phyloP scores from a whole-genome alignment of 2,329 filamentous ascomycete species.

The Fusarium pseudocircinatum region DNA sequence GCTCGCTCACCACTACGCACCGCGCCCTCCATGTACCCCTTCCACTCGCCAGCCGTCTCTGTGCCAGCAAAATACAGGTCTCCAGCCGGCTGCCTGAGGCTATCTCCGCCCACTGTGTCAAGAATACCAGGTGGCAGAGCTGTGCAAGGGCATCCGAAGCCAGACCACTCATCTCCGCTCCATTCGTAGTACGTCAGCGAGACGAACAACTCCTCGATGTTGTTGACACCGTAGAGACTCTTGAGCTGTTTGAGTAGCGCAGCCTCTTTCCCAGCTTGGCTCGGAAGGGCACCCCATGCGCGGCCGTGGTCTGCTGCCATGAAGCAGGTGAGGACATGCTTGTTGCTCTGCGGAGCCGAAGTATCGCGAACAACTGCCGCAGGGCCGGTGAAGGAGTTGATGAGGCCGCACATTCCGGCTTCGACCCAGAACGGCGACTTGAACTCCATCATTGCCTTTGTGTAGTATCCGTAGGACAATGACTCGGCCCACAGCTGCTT shows the following conservation, averaged over 20 bases:
- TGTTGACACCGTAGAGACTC: not conserved
- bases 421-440: constrained; percentile 21
- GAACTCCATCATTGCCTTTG: constrained; percentile 24
- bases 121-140: not conserved
- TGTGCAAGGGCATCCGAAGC: not conserved
- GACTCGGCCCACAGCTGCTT: not conserved
- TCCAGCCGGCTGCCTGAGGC: not conserved
- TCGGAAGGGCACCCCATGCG: not conserved
- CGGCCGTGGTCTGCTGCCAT: not conserved
- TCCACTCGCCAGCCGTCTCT: constrained; percentile 14
- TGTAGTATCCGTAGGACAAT: constrained; percentile 16
- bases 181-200: not conserved
- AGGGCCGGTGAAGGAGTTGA: not conserved
- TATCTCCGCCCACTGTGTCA: not conserved
- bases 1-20: constrained; percentile 15
- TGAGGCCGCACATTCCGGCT: constrained; percentile 8
- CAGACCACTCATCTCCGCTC: not conserved
- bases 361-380: not conserved
- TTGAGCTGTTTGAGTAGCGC: not conserved
- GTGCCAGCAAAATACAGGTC: constrained; percentile 26
- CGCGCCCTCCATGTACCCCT: constrained; percentile 30
- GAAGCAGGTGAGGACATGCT: not conserved
- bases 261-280: not conserved
- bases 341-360: not conserved
- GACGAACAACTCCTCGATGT: not conserved